phyloP scores from a whole-genome alignment of 768 basidiomycete genomes.

The Agaricus blazei region DNA sequence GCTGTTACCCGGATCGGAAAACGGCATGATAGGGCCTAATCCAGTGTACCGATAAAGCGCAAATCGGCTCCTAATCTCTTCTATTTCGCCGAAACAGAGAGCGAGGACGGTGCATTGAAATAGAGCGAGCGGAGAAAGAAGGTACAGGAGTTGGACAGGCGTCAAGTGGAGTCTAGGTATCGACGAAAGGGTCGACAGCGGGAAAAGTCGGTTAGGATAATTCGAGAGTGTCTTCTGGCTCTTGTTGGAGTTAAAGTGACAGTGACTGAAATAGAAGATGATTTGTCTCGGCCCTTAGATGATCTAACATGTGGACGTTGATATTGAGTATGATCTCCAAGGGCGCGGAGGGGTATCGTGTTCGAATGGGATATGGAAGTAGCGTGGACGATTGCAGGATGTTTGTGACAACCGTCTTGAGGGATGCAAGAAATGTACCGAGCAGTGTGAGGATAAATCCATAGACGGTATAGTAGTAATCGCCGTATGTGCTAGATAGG shows the following conservation, averaged over 20 bases:
- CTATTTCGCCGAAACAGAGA: slow-evolving; percentile 75
- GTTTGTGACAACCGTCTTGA: slow-evolving; percentile 93
- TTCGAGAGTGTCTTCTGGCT: not conserved
- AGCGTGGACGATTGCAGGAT: slow-evolving; percentile 37
- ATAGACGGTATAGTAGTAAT: slow-evolving; percentile 85
- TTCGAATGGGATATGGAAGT: not conserved
- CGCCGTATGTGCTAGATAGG: slow-evolving; percentile 79
- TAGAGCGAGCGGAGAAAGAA: slow-evolving; percentile 91
- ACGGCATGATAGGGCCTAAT: slow-evolving; percentile 23
- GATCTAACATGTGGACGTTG: not conserved
- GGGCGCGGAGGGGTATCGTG: not conserved
- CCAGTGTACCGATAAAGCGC: slow-evolving; percentile 8
- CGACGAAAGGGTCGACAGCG: slow-evolving; percentile 8
- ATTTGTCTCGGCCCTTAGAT: slow-evolving; percentile 1
- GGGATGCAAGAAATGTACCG: slow-evolving; percentile 86
- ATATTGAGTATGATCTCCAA: not conserved
- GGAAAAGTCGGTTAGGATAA: not conserved
- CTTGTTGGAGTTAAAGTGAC: not conserved
- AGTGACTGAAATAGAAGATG: slow-evolving; percentile 8
- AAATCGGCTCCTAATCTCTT: slow-evolving; percentile 11
- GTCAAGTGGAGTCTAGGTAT: slow-evolving; percentile 29
- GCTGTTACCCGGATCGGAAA: slow-evolving; percentile 10
- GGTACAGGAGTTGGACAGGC: slow-evolving; percentile 81
- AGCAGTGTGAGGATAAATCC: slow-evolving; percentile 86
- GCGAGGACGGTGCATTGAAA: slow-evolving; percentile 81